Base-by-base conservation (phyloP, 2,329 filamentous ascomycete genomes). In the Fusarium sp. region DNA sequence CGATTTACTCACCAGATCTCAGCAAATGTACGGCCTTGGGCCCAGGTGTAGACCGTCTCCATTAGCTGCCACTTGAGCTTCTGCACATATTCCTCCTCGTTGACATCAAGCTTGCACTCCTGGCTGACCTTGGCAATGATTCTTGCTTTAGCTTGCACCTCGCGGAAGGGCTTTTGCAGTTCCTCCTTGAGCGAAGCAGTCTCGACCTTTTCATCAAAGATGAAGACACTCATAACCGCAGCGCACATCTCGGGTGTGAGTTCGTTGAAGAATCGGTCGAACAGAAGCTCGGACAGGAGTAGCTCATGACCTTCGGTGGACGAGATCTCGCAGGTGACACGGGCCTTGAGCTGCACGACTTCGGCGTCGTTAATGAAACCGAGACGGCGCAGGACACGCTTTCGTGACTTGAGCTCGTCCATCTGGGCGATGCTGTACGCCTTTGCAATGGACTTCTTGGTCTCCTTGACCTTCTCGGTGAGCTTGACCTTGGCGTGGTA, bases 191-290 rank as follows among this genome's bases (percentile, higher is more conserved):
- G 81, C 13, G 87, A 84, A 4, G 86, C 80, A 11, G 93, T 88
- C 69, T 94, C 90, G 43, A 91, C 88, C 81, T 96, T 97, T 78
- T 99, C 95, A 72, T 99, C 96, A 67, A 98, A 97, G 65, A 99
- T 95, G 78, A 99, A 98, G 72, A 92, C 93, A 69, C 92, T 96
- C 56, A 99, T 83, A 6, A 93, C 87, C 0, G 94, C 86, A 1
- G 95, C 95, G 69, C 89, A 91, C 65, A 94, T 85, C 75, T 98
- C 94, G 0, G 95, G 93, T 0, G 88, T 88, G 38, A 98, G 80
- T 72, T 97, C 93, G 73, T 98, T 99, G 84, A 99, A 99, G 83
- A 97, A 98, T 35, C 93, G 87, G 75, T 98, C 96, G 77, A 99
- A 98, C 1, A 99, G 84, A 25, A 99, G 82, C 76, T 99, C 95